Percentiles rank a stretch among this genome's conserved stretches.
These are phyloP conservation scores for Oryza rufipogon DNA, from an alignment of 176 grass and related monocot genomes.

Conservation along the genomic window DNA sequence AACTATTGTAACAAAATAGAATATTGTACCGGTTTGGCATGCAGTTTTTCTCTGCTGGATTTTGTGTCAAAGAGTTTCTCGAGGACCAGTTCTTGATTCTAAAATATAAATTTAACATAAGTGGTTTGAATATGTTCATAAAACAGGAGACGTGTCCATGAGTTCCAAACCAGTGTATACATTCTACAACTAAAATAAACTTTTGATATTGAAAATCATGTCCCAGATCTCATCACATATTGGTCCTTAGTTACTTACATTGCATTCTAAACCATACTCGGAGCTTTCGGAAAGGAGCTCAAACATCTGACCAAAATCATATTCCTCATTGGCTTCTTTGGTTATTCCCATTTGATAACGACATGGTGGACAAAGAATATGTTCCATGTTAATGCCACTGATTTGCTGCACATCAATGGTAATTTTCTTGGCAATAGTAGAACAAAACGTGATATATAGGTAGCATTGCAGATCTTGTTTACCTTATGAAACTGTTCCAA, in stretches of 20 bases:
- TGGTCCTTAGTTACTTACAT: conserved; percentile 27
- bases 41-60: conserved; percentile 45
- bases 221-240: not conserved
- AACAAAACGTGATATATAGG: not conserved
- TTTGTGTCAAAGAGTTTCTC: conserved; percentile 48
- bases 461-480: not conserved
- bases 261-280: conserved; percentile 36
- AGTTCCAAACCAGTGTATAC: not conserved
- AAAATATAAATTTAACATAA: conserved; percentile 10
- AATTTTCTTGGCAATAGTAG: not conserved
- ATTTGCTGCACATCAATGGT: conserved; percentile 47
- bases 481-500: conserved; percentile 50
- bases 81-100: conserved; percentile 55
- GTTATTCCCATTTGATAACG: conserved; percentile 52
- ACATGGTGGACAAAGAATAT: conserved; percentile 62
- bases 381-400: conserved; percentile 59
- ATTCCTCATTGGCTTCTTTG: conserved; percentile 38
- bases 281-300: conserved; percentile 18
- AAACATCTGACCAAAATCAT: conserved; percentile 42
- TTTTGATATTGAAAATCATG: not conserved
- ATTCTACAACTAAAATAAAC: not conserved
- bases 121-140: too few species aligned
- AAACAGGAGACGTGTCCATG: not conserved
- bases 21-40: conserved; percentile 48
- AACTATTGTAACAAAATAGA: not conserved